Percentiles rank a stretch among this genome's conserved stretches.
These are phyloP conservation scores for Ehretia macrophylla DNA, from an alignment of 257 asterid genomes.

Conservation along the genomic window DNA sequence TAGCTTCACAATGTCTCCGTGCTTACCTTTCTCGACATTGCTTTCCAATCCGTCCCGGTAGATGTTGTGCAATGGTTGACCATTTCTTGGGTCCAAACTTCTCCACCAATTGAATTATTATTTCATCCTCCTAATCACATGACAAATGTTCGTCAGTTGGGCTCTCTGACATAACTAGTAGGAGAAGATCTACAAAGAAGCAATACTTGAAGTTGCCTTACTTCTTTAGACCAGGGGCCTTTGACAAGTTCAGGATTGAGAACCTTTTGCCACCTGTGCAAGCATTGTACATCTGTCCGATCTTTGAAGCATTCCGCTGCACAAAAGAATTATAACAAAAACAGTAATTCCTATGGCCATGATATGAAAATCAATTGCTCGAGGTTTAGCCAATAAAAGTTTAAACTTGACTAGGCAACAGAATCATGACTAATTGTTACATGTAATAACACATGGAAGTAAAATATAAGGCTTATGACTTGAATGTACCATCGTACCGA, in stretches of 20 bases:
- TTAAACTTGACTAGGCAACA: neutral
- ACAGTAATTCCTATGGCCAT: no score
- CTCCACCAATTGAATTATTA: slow-evolving; percentile 63
- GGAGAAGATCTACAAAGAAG: slow-evolving; percentile 12
- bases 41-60: slow-evolving; percentile 98
- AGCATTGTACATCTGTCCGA: slow-evolving; percentile 85
- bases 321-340: slow-evolving; percentile 10
- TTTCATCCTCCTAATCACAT: slow-evolving; percentile 76
- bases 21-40: slow-evolving; percentile 92
- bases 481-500: no score
- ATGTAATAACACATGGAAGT: neutral
- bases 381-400: no score
- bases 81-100: slow-evolving; percentile 88
- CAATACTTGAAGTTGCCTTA: slow-evolving; percentile 23
- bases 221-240: slow-evolving; percentile 99
- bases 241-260: slow-evolving; percentile 91
- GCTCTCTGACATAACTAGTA: neutral
- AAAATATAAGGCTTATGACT: no score
- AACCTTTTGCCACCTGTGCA: slow-evolving; percentile 98
- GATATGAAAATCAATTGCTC: no score
- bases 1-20: slow-evolving; percentile 6
- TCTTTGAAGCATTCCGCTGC: slow-evolving; percentile 92
- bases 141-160: slow-evolving; percentile 2
- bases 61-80: slow-evolving; percentile 93
- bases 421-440: neutral